Evolutionary conservation across 257 asterid species (phyloP).

Genomic region (Oldenlandia corymbosa): DNA sequence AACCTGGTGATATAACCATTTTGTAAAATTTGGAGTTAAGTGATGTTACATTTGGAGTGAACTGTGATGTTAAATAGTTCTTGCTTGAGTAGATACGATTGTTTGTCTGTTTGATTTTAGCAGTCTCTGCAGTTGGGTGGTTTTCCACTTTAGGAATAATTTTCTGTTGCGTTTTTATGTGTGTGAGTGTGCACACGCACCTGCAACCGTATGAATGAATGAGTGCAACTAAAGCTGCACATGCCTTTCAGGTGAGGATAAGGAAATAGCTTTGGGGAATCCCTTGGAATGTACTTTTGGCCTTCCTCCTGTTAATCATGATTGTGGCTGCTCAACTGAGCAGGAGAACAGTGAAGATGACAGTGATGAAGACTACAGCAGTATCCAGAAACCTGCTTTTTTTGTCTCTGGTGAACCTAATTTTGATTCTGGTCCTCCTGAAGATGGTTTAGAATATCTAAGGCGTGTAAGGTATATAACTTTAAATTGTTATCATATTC

Average conservation of each 20-base stretch:
- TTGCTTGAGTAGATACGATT: neutral
- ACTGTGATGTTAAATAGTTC: conserved; percentile 1
- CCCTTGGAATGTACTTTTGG: conserved; percentile 29
- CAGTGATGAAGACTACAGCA: conserved; percentile 71
- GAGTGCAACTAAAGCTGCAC: conserved; percentile 6
- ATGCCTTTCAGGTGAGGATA: conserved; percentile 40
- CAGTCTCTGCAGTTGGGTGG: neutral
- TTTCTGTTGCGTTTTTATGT: neutral
- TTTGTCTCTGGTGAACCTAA: conserved; percentile 76
- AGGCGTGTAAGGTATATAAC: conserved; percentile 89
- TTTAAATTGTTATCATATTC: conserved; percentile 13
- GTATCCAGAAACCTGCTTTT: conserved; percentile 84
- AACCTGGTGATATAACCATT: neutral
- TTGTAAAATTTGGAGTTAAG: conserved; percentile 7
- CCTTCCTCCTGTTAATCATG: conserved; percentile 25
- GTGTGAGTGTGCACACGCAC: neutral
- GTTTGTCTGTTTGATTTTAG: neutral
- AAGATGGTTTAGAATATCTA: conserved; percentile 91
- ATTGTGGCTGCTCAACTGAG: conserved; percentile 29
- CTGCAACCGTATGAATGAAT: too few relatives aligned
- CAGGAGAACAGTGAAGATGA: conserved; percentile 49
- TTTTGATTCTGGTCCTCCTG: conserved; percentile 93
- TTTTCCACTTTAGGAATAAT: neutral
- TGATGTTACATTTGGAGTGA: conserved; percentile 3
- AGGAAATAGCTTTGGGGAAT: conserved; percentile 19